Evolutionary conservation across 257 asterid species (phyloP).

Genomic region (Osmanthus fragrans): DNA sequence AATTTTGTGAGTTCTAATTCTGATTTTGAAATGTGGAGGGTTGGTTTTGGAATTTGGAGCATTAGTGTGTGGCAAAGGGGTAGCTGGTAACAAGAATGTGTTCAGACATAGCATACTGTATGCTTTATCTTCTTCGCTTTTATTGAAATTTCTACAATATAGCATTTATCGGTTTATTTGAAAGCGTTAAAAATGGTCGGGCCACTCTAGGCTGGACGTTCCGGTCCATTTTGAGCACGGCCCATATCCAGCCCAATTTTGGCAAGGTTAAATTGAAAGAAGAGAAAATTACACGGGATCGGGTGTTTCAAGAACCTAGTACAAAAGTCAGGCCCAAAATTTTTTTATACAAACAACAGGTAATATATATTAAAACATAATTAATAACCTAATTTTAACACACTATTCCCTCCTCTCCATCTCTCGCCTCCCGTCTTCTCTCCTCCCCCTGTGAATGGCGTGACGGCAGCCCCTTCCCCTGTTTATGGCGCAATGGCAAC

Average conservation of each 20-base stretch:
- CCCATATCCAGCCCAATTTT: not conserved
- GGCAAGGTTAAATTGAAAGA: no score
- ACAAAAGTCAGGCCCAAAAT: no score
- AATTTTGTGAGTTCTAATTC: slow-evolving; percentile 18
- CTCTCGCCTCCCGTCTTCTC: no score
- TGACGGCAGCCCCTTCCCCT: no score
- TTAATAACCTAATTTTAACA: no score
- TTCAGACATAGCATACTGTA: slow-evolving; percentile 45
- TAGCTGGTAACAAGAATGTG: slow-evolving; percentile 27
- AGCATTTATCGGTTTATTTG: not conserved
- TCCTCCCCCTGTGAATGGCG: no score
- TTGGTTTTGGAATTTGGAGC: slow-evolving; percentile 27
- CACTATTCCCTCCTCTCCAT: no score
- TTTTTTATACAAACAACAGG: no score
- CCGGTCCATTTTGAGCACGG: not conserved
- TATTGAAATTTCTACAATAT: not conserved
- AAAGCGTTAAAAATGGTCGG: not conserved
- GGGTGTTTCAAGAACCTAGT: no score
- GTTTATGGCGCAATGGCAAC: no score
- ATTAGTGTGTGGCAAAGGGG: slow-evolving; percentile 18
- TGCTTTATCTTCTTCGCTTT: not conserved
- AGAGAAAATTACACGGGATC: no score
- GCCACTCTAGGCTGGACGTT: not conserved
- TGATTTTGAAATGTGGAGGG: slow-evolving; percentile 25
- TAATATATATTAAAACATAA: no score